Base-by-base conservation (phyloP, 768 basidiomycete genomes). In the Hygrophorus pudorinus region DNA sequence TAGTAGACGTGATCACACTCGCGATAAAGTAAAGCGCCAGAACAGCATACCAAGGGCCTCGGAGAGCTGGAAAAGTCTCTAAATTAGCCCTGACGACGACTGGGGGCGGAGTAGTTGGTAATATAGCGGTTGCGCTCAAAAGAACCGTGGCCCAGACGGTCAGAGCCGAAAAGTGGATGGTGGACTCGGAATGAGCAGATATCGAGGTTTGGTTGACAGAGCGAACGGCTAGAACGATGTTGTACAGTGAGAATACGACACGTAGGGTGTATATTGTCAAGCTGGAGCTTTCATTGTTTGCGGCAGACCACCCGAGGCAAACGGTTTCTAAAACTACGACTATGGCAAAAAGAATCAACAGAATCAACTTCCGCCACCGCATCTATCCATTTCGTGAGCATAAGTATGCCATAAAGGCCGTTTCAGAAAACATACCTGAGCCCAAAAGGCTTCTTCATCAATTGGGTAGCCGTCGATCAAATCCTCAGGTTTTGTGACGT, bases 401-500 rank as follows among this genome's bases (percentile, higher is more conserved):
- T 41, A 33, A 13, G 10, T 36, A 31, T 30, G n/a, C n/a, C n/a
- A n/a, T 18, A 39, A 17, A 5, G 12, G 3, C n/a, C 8, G n/a
- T n/a, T n/a, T n/a, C n/a, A n/a, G n/a, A n/a, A 2, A 20, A 61
- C 71, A 36, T 51, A 74, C 79, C 59, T 65, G 62, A n/a, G 53
- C 51, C 79, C 79, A 81, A 59, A 87, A 87, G 2, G 46, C 60
- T 3, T 65, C 66, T 41, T 73, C 79, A 17, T 83, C 61, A 32
- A 85, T 65, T 6, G 85, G 79, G 42, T 72, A 72, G 3, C 84
- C 84, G 48, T 85, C 79, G 10, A 79, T 47, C 29, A 75, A 51
- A 51, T 90, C 87, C 56, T 82, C 80, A 7, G 78, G 74, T n/a
- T 57, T 76, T 14, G 77, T 73, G n/a, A 90, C 79, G 56, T 78